These are phyloP conservation scores for Phytopythium delawarense DNA, from an alignment of 352 stramenopile genomes.

Conservation along the genomic window DNA sequence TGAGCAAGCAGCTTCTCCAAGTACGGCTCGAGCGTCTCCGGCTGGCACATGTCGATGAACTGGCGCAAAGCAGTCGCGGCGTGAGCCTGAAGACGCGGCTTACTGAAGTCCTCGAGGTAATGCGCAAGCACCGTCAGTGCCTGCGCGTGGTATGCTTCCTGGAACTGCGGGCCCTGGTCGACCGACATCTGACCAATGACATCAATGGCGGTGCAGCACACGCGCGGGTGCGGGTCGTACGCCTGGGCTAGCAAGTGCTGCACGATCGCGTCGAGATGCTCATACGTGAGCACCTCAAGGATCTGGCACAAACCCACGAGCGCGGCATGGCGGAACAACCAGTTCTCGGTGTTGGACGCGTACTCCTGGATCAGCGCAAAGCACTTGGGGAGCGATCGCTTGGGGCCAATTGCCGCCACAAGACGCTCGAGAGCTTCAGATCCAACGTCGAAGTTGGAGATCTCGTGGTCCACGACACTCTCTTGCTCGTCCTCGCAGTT, in stretches of 20 bases:
- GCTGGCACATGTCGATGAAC: conserved; percentile 81
- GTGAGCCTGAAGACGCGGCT: conserved; percentile 69
- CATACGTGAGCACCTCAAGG: conserved; percentile 57
- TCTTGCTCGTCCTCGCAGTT: conserved; percentile 71
- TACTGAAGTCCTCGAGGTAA: conserved; percentile 57
- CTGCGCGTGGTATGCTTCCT: conserved; percentile 68
- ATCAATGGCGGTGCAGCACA: conserved; percentile 83
- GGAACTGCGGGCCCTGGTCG: conserved; percentile 77
- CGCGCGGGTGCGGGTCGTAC: conserved; percentile 64
- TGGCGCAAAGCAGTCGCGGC: conserved; percentile 70
- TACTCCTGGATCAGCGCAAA: conserved; percentile 80
- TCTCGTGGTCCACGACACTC: conserved; percentile 48
- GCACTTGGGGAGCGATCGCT: conserved; percentile 69
- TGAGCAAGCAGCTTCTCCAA: conserved; percentile 67
- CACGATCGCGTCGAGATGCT: conserved; percentile 68
- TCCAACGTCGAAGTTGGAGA: conserved; percentile 86
- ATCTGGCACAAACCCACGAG: conserved; percentile 83
- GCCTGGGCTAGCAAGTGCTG: conserved; percentile 62
- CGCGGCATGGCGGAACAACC: conserved; percentile 71
- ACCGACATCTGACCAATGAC: conserved; percentile 77
- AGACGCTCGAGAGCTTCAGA: conserved; percentile 76
- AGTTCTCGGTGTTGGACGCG: conserved; percentile 49
- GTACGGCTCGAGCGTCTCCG: conserved; percentile 61
- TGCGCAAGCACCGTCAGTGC: conserved; percentile 57
- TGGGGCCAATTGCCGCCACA: conserved; percentile 54